Percentiles rank a stretch among this genome's conserved stretches.
Conservation (phyloP, 1,284 basidiomycete species). For the Heterobasidion irregulare region DNA sequence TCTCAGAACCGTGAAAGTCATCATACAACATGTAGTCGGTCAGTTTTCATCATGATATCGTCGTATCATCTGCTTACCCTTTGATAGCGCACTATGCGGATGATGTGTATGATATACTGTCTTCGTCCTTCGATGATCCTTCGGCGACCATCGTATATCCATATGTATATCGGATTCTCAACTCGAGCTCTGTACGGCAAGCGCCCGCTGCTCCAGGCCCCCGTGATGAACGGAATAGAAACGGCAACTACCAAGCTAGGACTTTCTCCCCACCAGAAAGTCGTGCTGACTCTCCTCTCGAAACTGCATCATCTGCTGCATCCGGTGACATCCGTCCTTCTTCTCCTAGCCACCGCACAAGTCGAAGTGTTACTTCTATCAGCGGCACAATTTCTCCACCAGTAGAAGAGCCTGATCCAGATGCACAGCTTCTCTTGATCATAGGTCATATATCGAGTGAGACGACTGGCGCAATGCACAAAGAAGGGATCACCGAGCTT, state of each 20-base stretch:
- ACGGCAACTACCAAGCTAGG: constrained; percentile 21
- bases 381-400: constrained; percentile 39
- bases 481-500: constrained; percentile 91
- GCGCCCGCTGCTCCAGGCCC: constrained; percentile 20
- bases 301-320: constrained; percentile 42
- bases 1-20: constrained; percentile 93
- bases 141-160: constrained; percentile 79
- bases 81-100: constrained; percentile 68
- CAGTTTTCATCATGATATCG: constrained; percentile 24
- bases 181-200: constrained; percentile 40
- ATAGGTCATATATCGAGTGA: constrained; percentile 88
- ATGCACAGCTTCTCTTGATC: constrained; percentile 73
- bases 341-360: constrained; percentile 56
- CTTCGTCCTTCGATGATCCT: constrained; percentile 72
- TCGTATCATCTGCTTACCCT: not conserved
- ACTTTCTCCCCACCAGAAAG: constrained; percentile 41
- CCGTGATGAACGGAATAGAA: constrained; percentile 25
- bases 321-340: constrained; percentile 47
- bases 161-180: constrained; percentile 81
- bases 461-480: constrained; percentile 74
- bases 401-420: constrained; percentile 70
- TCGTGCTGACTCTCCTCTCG: constrained; percentile 56
- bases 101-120: constrained; percentile 74
- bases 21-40: constrained; percentile 94
- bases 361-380: constrained; percentile 52